These are phyloP conservation scores for Sphaerulina populicola DNA, from an alignment of 2,329 filamentous ascomycete genomes.

Conservation along the genomic window DNA sequence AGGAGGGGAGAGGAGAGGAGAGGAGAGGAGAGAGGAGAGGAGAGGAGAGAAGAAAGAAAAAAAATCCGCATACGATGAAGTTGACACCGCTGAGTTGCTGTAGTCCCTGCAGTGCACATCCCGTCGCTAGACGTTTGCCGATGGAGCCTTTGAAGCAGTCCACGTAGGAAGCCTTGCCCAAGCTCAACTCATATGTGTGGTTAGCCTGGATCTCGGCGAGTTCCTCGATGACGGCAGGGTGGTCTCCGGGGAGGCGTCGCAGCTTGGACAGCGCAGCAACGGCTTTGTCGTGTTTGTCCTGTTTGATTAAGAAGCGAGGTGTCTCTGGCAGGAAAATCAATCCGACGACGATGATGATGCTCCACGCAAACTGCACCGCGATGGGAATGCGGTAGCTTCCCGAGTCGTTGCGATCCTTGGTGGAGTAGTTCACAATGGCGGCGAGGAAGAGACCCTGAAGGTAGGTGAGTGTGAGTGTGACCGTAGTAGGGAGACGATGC, in stretches of 20 bases:
- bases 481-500: too few relatives aligned
- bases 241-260: conserved; percentile 60
- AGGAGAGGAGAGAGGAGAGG: too few relatives aligned
- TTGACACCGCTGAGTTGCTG: conserved; percentile 60
- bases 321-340: conserved; percentile 32
- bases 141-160: conserved; percentile 53
- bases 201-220: conserved; percentile 80
- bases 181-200: conserved; percentile 72
- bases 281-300: conserved; percentile 26
- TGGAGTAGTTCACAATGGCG: conserved; percentile 59
- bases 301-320: conserved; percentile 32
- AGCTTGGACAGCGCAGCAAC: conserved; percentile 44
- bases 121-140: conserved; percentile 62
- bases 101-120: conserved; percentile 65
- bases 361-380: conserved; percentile 33
- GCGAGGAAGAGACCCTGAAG: conserved; percentile 53
- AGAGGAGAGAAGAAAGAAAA: not conserved
- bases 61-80: conserved; percentile 7
- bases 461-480: conserved; percentile 17
- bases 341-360: conserved; percentile 30
- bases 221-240: conserved; percentile 56
- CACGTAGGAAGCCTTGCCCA: conserved; percentile 51
- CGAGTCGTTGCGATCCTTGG: conserved; percentile 38
- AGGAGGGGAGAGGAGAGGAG: too few relatives aligned
- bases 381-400: conserved; percentile 34